These are phyloP conservation scores for Kwoniella shandongensis DNA, from an alignment of 768 basidiomycete genomes.

Conservation along the genomic window DNA sequence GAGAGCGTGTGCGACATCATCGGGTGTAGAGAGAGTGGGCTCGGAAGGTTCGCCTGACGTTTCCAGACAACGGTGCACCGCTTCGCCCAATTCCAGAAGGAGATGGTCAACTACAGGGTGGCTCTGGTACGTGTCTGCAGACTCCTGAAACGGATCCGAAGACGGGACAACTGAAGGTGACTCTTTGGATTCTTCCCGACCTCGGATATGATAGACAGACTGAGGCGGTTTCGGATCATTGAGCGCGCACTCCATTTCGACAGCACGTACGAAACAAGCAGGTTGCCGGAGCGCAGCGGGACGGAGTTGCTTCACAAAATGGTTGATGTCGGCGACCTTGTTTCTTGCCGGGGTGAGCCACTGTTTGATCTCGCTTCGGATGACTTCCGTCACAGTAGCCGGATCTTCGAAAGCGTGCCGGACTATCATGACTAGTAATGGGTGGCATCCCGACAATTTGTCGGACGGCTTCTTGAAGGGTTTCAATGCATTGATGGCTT, in stretches of 20 bases:
- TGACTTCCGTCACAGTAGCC: constrained; percentile 62
- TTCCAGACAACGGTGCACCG: constrained; percentile 6
- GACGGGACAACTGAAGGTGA: constrained; percentile 1
- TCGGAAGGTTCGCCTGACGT: constrained; percentile 3
- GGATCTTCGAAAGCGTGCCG: constrained; percentile 86
- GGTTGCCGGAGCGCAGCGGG: constrained; percentile 80
- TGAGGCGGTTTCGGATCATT: constrained; percentile 63
- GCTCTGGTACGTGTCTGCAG: background rate
- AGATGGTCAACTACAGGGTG: constrained; percentile 20
- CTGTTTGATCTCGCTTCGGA: constrained; percentile 78
- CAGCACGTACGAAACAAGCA: constrained; percentile 69
- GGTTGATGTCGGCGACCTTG: constrained; percentile 64
- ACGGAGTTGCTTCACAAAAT: constrained; percentile 73
- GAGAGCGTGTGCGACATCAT: constrained; percentile 8
- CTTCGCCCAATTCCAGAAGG: constrained; percentile 14
- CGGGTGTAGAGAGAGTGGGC: background rate
- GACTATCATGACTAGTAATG: constrained; percentile 82
- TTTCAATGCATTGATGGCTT: constrained; percentile 62
- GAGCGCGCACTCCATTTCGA: constrained; percentile 70
- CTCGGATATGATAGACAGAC: constrained; percentile 61
- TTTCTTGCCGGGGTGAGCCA: constrained; percentile 72
- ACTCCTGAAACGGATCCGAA: constrained; percentile 25
- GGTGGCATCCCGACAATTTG: constrained; percentile 66
- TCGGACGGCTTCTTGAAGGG: constrained; percentile 63
- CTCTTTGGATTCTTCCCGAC: constrained; percentile 55